phyloP scores from a whole-genome alignment of 805 yeast species.

The Komagataella phaffii region DNA sequence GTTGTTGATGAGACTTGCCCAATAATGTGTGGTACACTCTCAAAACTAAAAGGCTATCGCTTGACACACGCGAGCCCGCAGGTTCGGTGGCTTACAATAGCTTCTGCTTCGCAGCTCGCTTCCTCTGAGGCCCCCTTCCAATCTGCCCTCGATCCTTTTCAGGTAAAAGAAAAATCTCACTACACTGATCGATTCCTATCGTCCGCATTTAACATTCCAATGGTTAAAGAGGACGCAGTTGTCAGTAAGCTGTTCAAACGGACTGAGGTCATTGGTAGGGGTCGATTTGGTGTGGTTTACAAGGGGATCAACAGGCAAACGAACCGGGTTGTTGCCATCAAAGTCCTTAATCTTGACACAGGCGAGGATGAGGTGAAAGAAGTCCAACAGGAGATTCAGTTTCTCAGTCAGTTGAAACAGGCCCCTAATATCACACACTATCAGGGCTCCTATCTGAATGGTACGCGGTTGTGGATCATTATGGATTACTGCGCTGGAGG shows the following conservation, averaged over 20 bases:
- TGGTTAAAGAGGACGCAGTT: neutral
- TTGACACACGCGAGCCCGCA: neutral
- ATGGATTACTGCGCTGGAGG: constrained; percentile 99
- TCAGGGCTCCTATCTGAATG: constrained; percentile 77
- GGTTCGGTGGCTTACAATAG: too few species aligned
- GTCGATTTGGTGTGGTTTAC: constrained; percentile 94
- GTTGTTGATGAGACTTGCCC: neutral
- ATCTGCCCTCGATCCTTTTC: neutral
- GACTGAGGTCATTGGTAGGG: constrained; percentile 87
- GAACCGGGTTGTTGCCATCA: constrained; percentile 78
- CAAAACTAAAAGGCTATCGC: neutral
- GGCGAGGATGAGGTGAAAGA: constrained; percentile 90
- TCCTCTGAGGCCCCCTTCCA: neutral
- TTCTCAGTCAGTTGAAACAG: constrained; percentile 66
- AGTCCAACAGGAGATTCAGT: constrained; percentile 85
- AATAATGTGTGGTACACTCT: neutral
- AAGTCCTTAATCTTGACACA: constrained; percentile 83
- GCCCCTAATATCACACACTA: constrained; percentile 91
- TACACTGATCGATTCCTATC: neutral
- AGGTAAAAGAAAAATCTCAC: neutral
- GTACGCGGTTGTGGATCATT: constrained; percentile 90
- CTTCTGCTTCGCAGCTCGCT: neutral
- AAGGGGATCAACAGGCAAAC: constrained; percentile 66
- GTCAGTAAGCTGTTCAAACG: constrained; percentile 41
- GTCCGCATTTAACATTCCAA: neutral